Conservation (phyloP, 768 basidiomycete species). For the Plicaturopsis crispa region DNA sequence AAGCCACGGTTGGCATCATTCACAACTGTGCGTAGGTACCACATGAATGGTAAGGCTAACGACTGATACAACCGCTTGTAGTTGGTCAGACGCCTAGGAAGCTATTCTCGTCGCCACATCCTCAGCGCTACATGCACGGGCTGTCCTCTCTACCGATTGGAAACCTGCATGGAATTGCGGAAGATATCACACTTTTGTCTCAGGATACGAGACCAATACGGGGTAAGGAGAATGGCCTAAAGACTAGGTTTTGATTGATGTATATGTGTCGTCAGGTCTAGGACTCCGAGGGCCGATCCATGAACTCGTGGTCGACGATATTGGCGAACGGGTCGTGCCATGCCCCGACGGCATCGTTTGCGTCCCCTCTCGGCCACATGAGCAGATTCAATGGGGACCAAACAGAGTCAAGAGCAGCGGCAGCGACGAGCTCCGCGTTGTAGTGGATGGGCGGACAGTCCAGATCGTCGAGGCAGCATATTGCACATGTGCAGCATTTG, state of each 20-base stretch:
- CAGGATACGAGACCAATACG: conserved; percentile 50
- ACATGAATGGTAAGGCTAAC: too few relatives aligned
- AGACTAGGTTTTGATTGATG: too few relatives aligned
- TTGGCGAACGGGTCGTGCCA: conserved; percentile 55
- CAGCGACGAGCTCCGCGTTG: conserved; percentile 49
- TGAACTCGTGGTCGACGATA: conserved; percentile 46
- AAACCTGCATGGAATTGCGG: conserved; percentile 69
- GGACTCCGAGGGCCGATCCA: too few relatives aligned
- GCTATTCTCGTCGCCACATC: conserved; percentile 73
- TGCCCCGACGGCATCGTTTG: conserved; percentile 50
- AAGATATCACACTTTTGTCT: conserved; percentile 66
- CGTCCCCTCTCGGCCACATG: conserved; percentile 54
- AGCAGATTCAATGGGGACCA: conserved; percentile 63
- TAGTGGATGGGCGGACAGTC: conserved; percentile 58
- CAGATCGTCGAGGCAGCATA: conserved; percentile 72
- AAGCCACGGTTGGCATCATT: conserved; percentile 91
- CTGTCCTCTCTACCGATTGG: conserved; percentile 67
- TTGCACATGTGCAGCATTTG: conserved; percentile 71
- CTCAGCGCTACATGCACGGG: conserved; percentile 64
- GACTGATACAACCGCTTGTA: too few relatives aligned
- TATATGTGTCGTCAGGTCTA: too few relatives aligned
- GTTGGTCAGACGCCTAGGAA: conserved; percentile 92
- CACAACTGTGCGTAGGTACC: conserved; percentile 73
- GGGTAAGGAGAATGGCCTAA: too few relatives aligned
- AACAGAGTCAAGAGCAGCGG: conserved; percentile 24